Evolutionary conservation across 768 basidiomycete species (phyloP).

Genomic region (Lactifluus volemus): DNA sequence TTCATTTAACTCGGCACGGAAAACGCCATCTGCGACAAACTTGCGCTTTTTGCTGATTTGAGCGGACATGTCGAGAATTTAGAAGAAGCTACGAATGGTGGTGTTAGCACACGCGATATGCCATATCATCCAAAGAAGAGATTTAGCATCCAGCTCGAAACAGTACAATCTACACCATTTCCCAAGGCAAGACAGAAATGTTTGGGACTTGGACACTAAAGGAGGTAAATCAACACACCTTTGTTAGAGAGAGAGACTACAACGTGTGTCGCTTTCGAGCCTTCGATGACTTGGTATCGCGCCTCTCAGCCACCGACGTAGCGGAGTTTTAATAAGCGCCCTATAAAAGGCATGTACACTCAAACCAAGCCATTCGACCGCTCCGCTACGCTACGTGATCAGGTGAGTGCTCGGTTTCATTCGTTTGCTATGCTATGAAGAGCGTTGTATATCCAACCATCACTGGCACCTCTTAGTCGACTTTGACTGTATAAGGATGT

Average conservation of each 20-base stretch:
- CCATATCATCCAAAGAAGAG: conserved; percentile 7
- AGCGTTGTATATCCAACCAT: conserved; percentile 69
- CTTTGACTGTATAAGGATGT: conserved; percentile 32
- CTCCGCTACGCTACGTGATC: not conserved
- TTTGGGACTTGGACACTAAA: too few species aligned
- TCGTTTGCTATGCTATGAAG: conserved; percentile 41
- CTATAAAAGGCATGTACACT: not conserved
- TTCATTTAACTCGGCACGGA: conserved; percentile 98
- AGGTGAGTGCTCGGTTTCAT: conserved; percentile 10
- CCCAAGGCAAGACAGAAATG: not conserved
- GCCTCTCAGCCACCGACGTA: not conserved
- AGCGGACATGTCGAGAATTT: conserved; percentile 53
- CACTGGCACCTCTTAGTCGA: conserved; percentile 94
- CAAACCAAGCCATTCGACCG: too few species aligned
- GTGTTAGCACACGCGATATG: conserved; percentile 6
- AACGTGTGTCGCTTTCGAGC: not conserved
- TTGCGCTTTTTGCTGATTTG: conserved; percentile 98
- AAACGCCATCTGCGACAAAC: conserved; percentile 97
- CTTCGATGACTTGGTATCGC: not conserved
- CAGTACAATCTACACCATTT: not conserved
- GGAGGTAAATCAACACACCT: conserved; percentile 10
- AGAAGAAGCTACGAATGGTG: not conserved
- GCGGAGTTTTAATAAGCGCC: conserved; percentile 6
- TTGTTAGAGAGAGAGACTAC: not conserved
- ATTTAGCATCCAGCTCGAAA: conserved; percentile 14